Conservation (phyloP, 129 eudicot genomes). For the Helichrysum umbraculigerum region DNA sequence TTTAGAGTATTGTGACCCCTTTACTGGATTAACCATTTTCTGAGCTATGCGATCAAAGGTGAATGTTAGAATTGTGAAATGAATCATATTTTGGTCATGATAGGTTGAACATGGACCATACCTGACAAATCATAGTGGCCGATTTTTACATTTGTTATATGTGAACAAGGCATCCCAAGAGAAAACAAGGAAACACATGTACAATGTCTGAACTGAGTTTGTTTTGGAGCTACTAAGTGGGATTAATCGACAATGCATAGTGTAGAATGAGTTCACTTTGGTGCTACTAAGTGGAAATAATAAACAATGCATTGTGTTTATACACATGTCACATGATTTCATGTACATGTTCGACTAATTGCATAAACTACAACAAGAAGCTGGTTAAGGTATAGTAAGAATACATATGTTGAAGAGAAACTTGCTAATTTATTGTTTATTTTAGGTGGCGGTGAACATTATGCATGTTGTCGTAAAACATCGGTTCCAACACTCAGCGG, state of each 20-base stretch:
- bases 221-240: too few relatives aligned
- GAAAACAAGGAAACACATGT: background rate
- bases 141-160: background rate
- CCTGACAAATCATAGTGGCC: background rate
- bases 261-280: background rate
- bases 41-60: background rate
- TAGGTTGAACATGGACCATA: constrained; percentile 5
- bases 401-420: constrained; percentile 14
- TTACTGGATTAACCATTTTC: background rate
- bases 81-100: background rate
- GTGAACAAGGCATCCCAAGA: background rate
- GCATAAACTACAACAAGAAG: constrained; percentile 10
- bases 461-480: background rate
- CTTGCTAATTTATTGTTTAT: constrained; percentile 6
- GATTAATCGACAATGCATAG: too few relatives aligned
- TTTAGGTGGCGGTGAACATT: background rate
- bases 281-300: background rate
- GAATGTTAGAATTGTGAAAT: background rate
- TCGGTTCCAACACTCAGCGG: background rate
- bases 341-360: background rate
- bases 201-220: background rate
- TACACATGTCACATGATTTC: background rate
- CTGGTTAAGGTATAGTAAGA: constrained; percentile 13
- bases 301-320: constrained; percentile 1
- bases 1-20: too few relatives aligned